These are phyloP conservation scores for Stagonosporopsis chrysanthemi DNA, from an alignment of 2,329 filamentous ascomycete species.

Conservation along the genomic window DNA sequence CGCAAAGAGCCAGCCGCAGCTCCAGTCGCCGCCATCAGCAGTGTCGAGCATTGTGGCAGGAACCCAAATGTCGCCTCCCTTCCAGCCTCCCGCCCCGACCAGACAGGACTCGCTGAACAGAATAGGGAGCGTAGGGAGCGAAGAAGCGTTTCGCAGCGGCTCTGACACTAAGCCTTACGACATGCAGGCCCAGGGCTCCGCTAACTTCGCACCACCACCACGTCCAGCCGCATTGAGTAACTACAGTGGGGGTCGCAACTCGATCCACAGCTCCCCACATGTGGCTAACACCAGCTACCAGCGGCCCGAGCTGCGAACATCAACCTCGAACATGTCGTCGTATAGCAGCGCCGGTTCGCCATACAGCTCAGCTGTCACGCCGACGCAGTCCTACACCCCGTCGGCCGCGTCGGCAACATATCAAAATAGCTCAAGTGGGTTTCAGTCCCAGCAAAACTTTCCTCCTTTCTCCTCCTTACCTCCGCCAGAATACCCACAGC, in stretches of 20 bases:
- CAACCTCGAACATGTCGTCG: constrained; percentile 46
- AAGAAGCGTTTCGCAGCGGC: constrained; percentile 45
- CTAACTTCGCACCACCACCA: constrained; percentile 44
- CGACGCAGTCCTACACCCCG: constrained; percentile 57
- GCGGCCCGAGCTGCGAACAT: constrained; percentile 46
- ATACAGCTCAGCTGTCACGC: constrained; percentile 46
- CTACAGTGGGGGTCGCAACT: constrained; percentile 39
- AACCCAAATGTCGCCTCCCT: constrained; percentile 47
- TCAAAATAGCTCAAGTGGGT: constrained; percentile 52
- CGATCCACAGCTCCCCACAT: constrained; percentile 49
- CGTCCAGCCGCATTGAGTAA: constrained; percentile 44
- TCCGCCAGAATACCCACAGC: constrained; percentile 61
- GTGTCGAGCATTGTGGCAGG: constrained; percentile 30
- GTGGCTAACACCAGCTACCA: constrained; percentile 44
- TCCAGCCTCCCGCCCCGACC: constrained; percentile 44
- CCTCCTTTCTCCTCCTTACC: constrained; percentile 67
- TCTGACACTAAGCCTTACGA: constrained; percentile 47
- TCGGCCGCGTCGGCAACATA: constrained; percentile 54
- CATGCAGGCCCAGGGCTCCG: constrained; percentile 42
- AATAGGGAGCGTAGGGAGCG: constrained; percentile 45
- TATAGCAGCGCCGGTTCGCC: constrained; percentile 45
- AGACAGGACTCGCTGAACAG: constrained; percentile 44
- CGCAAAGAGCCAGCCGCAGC: constrained; percentile 24
- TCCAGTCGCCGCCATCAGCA: constrained; percentile 45
- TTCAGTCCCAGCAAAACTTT: constrained; percentile 68